Conservation (phyloP, 305 asterid species). For the Fraxinus velutina region DNA sequence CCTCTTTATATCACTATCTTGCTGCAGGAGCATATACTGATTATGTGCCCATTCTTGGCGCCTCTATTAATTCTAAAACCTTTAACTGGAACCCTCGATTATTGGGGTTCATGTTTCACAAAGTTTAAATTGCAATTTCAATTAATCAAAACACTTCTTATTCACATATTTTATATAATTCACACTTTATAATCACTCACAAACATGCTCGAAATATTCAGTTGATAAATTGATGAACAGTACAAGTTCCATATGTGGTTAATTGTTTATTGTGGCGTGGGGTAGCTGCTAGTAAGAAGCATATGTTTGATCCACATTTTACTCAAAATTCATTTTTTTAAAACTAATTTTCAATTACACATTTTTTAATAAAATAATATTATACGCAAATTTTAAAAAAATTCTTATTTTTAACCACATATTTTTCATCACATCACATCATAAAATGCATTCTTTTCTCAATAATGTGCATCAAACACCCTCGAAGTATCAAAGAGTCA, state of each 20-base stretch:
- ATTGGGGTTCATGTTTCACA: not conserved
- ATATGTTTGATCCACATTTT: too few relatives aligned
- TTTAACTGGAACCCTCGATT: not conserved
- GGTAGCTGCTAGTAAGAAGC: not conserved
- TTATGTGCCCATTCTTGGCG: not conserved
- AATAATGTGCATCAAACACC: too few relatives aligned
- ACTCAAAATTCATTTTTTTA: too few relatives aligned
- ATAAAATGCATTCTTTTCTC: too few relatives aligned
- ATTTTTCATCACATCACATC: too few relatives aligned
- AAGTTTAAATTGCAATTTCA: not conserved
- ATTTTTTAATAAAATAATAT: too few relatives aligned
- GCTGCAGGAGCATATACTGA: not conserved
- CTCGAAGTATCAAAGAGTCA: conserved; percentile 28
- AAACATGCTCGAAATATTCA: not conserved
- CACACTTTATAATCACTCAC: not conserved
- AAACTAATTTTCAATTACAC: too few relatives aligned
- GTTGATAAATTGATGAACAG: not conserved
- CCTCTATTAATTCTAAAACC: not conserved
- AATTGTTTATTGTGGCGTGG: not conserved
- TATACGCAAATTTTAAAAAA: too few relatives aligned
- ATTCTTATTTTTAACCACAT: too few relatives aligned
- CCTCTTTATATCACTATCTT: not conserved
- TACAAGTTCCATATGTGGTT: not conserved
- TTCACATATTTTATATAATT: too few relatives aligned
- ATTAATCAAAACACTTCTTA: not conserved